Evolutionary conservation across 192 early-diverging fungal genomes (phyloP).

Genomic region (Backusella circina): DNA sequence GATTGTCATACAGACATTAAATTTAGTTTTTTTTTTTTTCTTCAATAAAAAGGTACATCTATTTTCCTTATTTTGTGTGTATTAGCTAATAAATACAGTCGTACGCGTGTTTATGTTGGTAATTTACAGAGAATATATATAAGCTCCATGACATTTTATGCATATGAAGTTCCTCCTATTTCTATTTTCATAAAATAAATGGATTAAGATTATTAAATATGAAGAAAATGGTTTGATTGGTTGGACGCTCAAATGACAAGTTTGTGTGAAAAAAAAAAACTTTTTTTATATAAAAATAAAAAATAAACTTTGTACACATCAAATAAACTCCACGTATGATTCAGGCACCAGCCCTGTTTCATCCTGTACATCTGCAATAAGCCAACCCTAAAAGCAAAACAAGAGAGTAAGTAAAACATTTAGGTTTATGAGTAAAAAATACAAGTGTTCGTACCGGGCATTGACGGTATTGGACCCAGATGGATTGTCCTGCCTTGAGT

Average conservation of each 20-base stretch:
- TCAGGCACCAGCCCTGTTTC: constrained; percentile 74
- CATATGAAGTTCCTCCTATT: background rate
- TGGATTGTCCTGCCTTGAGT: constrained; percentile 58
- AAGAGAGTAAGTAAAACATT: background rate
- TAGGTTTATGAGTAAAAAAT: background rate
- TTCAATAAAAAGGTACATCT: background rate
- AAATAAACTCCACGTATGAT: constrained; percentile 66
- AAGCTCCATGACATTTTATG: background rate
- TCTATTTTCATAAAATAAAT: background rate
- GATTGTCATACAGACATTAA: background rate
- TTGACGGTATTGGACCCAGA: constrained; percentile 69
- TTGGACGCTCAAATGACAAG: background rate
- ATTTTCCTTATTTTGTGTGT: background rate
- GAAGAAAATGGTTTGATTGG: background rate
- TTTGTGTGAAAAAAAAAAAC: background rate
- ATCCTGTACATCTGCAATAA: constrained; percentile 61
- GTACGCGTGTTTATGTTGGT: background rate
- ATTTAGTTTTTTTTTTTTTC: background rate
- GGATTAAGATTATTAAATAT: background rate
- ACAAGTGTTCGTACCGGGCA: constrained; percentile 37
- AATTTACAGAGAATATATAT: background rate
- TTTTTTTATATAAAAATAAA: background rate
- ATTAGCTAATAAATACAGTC: background rate
- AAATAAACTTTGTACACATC: constrained; percentile 7
- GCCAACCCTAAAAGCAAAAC: constrained; percentile 55